Evolutionary conservation across 257 asterid genomes (phyloP).

Genomic region (Salvia hispanica): DNA sequence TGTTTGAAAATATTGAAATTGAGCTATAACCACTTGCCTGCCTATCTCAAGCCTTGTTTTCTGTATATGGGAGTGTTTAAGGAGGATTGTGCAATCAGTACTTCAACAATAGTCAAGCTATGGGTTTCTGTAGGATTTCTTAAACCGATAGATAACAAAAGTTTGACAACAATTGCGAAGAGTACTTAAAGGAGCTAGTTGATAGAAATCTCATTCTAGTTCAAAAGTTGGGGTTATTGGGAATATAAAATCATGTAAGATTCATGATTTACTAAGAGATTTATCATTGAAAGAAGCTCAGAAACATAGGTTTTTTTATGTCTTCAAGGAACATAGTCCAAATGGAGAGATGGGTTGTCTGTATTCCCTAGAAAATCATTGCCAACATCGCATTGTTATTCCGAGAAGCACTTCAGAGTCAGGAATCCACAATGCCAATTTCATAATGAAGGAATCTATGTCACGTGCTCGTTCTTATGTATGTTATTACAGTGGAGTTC

Average conservation of each 20-base stretch:
- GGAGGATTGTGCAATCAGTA: constrained; percentile 17
- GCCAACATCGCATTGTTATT: constrained; percentile 23
- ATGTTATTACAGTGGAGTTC: neutral
- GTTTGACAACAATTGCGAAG: constrained; percentile 17
- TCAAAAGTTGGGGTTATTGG: neutral
- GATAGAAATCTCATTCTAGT: constrained; percentile 28
- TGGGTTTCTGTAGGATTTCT: constrained; percentile 34
- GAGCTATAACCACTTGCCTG: too few species aligned
- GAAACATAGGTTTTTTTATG: constrained; percentile 25
- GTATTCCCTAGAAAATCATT: too few species aligned
- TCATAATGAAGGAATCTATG: neutral
- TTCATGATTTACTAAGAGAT: constrained; percentile 33
- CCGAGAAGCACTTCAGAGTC: neutral
- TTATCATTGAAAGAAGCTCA: constrained; percentile 22
- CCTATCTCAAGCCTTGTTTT: too few species aligned
- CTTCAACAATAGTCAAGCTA: constrained; percentile 9
- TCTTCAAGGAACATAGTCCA: neutral
- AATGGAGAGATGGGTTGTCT: too few species aligned
- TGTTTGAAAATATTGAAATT: too few species aligned
- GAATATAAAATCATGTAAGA: neutral
- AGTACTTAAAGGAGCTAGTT: neutral
- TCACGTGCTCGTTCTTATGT: constrained; percentile 11
- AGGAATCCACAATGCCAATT: neutral
- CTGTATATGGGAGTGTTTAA: too few species aligned
- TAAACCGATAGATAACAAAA: neutral